A percentile compares a stretch with the other conserved stretches of the same genome.
Evolutionary conservation across 306 rosid genomes (phyloP).

Genomic region (Quercus bicolor): DNA sequence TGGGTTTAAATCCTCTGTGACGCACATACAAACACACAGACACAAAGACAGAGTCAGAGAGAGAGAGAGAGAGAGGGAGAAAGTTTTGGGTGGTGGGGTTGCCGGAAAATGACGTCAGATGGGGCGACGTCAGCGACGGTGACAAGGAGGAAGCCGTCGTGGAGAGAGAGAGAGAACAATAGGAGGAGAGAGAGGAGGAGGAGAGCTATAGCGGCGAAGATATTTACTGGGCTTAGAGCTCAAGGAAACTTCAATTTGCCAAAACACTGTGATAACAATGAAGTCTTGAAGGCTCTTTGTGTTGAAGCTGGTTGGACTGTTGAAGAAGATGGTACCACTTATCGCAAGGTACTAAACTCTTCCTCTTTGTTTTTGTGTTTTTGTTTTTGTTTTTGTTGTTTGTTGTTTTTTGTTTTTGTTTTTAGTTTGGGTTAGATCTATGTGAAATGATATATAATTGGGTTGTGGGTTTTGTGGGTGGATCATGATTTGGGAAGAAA

Average conservation of each 20-base stretch:
- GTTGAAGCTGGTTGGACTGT: conserved; percentile 87
- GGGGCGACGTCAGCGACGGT: conserved; percentile 67
- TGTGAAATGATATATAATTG: background rate
- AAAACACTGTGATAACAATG: conserved; percentile 83
- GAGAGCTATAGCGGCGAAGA: conserved; percentile 78
- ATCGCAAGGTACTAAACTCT: conserved; percentile 55
- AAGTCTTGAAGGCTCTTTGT: conserved; percentile 82
- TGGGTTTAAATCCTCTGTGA: conserved; percentile 42
- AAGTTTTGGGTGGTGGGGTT: background rate
- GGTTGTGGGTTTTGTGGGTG: background rate
- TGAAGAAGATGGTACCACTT: conserved; percentile 86
- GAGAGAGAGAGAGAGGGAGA: background rate
- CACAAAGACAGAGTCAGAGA: background rate
- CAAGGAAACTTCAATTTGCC: conserved; percentile 81
- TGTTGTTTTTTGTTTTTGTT: background rate
- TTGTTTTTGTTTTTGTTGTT: background rate
- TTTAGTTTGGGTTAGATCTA: background rate
- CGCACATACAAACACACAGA: background rate
- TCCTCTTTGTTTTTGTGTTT: background rate
- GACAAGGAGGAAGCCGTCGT: conserved; percentile 71
- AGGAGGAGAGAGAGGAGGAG: conserved; percentile 72
- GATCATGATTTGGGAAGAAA: conserved; percentile 11
- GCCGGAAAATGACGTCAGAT: conserved; percentile 75
- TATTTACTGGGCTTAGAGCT: conserved; percentile 74
- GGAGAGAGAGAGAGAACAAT: conserved; percentile 92